Conservation (phyloP, 768 basidiomycete species). For the Cubamyces sp. region DNA sequence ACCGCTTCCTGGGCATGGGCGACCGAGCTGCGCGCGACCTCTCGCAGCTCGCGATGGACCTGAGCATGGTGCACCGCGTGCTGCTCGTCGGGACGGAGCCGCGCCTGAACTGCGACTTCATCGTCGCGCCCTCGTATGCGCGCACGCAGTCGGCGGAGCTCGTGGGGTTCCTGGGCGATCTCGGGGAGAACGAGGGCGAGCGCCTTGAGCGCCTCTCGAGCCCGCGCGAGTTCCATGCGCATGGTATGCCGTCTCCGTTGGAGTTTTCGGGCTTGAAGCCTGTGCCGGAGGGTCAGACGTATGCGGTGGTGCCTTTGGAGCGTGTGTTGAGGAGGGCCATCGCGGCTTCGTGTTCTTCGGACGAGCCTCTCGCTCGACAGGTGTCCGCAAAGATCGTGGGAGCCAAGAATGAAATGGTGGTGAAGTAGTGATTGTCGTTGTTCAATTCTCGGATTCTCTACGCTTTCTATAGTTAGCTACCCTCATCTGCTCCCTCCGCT, state of each 20-base stretch:
- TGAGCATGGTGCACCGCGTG: conserved; percentile 22
- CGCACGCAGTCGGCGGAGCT: not conserved
- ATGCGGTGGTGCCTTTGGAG: conserved; percentile 18
- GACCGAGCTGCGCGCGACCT: not conserved
- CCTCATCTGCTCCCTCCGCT: not conserved
- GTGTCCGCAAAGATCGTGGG: conserved; percentile 14
- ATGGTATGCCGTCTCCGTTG: conserved; percentile 18
- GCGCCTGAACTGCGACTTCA: conserved; percentile 20
- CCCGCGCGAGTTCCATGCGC: not conserved
- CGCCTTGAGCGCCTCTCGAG: not conserved
- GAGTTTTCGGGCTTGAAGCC: conserved; percentile 8
- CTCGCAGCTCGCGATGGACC: conserved; percentile 6
- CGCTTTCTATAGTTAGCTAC: not conserved
- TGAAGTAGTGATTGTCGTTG: not conserved
- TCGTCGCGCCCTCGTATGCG: conserved; percentile 8
- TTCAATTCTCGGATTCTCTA: not conserved
- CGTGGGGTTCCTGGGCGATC: not conserved
- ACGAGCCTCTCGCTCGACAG: conserved; percentile 1
- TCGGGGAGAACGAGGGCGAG: not conserved
- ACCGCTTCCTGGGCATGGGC: conserved; percentile 31
- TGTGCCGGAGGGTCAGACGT: not conserved
- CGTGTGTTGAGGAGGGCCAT: conserved; percentile 24
- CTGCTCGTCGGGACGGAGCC: conserved; percentile 21
- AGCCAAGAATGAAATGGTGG: conserved; percentile 20
- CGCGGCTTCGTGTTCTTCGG: not conserved